phyloP scores from a whole-genome alignment of 108 stramenopile species.

The Nannochloropsis gaditana region DNA sequence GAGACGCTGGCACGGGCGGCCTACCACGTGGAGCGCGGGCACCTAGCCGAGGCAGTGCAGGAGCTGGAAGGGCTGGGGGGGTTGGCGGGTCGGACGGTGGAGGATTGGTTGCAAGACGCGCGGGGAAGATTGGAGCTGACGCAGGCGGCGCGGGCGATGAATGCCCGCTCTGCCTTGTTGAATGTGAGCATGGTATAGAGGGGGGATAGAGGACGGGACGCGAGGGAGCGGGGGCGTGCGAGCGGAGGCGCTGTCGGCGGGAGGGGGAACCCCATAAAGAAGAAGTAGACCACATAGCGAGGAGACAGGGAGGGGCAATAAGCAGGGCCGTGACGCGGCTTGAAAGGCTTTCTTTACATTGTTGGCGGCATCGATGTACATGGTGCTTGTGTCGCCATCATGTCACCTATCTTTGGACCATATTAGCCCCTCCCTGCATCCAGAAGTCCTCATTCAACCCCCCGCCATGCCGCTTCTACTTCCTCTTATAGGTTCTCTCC shows the following conservation, averaged over 20 bases:
- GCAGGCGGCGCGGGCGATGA: neutral
- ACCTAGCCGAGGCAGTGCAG: conserved; percentile 28
- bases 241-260: no score
- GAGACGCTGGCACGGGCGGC: conserved; percentile 32
- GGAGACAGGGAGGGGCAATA: no score
- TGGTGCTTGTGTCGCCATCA: no score
- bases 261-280: no score
- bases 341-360: no score
- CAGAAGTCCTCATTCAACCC: neutral
- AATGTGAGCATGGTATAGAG: neutral
- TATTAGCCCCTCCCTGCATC: no score
- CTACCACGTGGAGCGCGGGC: conserved; percentile 32
- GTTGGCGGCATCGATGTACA: no score
- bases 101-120: conserved; percentile 39
- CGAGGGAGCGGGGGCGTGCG: neutral
- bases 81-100: conserved; percentile 21
- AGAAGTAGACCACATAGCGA: no score
- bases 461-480: neutral
- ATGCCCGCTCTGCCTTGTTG: neutral
- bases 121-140: neutral
- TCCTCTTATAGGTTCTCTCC: neutral
- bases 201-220: neutral
- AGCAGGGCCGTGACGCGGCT: no score
- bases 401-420: no score
- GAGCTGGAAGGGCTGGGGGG: conserved; percentile 39